Percentiles rank a stretch among this genome's conserved stretches.
phyloP scores from a whole-genome alignment of 2,329 filamentous ascomycete genomes.

The Colletotrichum paranaense region DNA sequence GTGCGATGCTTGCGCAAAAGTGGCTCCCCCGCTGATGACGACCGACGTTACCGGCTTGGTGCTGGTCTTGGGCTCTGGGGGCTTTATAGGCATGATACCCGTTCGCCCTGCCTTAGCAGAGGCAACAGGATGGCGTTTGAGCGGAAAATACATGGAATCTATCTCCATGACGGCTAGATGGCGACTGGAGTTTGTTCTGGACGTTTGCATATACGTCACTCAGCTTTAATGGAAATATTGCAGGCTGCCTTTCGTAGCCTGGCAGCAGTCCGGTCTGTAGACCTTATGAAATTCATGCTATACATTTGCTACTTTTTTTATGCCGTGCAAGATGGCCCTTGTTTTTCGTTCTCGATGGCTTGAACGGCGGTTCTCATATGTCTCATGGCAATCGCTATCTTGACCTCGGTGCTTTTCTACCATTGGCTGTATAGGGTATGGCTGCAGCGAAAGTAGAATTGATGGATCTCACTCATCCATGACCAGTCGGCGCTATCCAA shows the following conservation, averaged over 20 bases:
- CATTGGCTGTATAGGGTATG: not conserved
- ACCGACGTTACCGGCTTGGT: not conserved
- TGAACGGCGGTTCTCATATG: not conserved
- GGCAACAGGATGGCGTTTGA: constrained; percentile 25
- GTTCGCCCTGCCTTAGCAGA: not conserved
- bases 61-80: constrained; percentile 29
- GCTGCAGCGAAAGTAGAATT: not conserved
- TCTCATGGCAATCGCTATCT: not conserved
- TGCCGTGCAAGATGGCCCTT: not conserved
- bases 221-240: not conserved
- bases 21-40: not conserved
- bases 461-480: not conserved
- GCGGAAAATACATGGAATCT: constrained; percentile 13
- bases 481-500: not conserved
- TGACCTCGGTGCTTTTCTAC: not conserved
- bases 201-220: constrained; percentile 28
- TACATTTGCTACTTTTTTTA: not conserved
- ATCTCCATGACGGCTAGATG: constrained; percentile 2
- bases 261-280: not conserved
- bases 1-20: not conserved
- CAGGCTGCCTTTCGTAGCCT: not conserved
- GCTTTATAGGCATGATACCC: constrained; percentile 13
- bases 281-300: not conserved
- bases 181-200: constrained; percentile 20
- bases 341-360: not conserved